Conservation (phyloP, 352 stramenopile species). For the Phytophthora litchii region DNA sequence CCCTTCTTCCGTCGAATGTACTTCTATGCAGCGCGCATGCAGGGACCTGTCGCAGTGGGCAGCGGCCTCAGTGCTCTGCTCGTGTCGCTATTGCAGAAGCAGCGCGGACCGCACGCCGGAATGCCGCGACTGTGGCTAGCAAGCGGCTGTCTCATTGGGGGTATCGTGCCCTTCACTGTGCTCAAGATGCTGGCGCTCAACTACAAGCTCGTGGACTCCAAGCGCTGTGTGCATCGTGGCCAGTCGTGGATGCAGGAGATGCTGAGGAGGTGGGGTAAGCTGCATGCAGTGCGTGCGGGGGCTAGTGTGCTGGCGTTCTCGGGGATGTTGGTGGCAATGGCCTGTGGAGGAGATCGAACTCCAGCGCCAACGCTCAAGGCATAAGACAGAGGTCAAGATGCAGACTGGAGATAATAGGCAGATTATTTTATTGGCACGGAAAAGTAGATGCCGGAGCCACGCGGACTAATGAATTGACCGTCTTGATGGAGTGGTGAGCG, state of each 20-base stretch:
- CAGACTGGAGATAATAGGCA: constrained; percentile 7
- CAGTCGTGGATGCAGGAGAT: constrained; percentile 57
- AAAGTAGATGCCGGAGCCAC: constrained; percentile 15
- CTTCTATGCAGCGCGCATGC: constrained; percentile 70
- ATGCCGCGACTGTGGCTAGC: constrained; percentile 60
- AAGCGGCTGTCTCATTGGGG: constrained; percentile 59
- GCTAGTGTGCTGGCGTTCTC: constrained; percentile 62
- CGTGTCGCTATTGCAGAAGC: constrained; percentile 50
- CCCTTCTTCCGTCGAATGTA: constrained; percentile 85
- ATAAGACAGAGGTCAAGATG: constrained; percentile 1
- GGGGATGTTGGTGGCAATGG: constrained; percentile 67
- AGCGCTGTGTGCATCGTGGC: constrained; percentile 40
- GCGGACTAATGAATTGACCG: constrained; percentile 16
- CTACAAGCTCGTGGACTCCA: constrained; percentile 59
- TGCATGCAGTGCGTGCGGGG: constrained; percentile 61
- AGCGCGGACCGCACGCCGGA: constrained; percentile 31
- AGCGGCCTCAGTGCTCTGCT: constrained; percentile 57
- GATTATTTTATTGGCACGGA: constrained; percentile 41
- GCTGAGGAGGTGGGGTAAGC: constrained; percentile 54
- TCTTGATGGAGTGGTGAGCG: background rate
- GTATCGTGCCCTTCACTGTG: constrained; percentile 71
- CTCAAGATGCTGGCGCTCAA: constrained; percentile 74
- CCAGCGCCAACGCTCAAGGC: constrained; percentile 9
- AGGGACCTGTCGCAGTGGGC: constrained; percentile 59
- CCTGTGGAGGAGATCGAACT: constrained; percentile 40